Conservation (phyloP, 306 rosid genomes). For the Quercus engelmannii region DNA sequence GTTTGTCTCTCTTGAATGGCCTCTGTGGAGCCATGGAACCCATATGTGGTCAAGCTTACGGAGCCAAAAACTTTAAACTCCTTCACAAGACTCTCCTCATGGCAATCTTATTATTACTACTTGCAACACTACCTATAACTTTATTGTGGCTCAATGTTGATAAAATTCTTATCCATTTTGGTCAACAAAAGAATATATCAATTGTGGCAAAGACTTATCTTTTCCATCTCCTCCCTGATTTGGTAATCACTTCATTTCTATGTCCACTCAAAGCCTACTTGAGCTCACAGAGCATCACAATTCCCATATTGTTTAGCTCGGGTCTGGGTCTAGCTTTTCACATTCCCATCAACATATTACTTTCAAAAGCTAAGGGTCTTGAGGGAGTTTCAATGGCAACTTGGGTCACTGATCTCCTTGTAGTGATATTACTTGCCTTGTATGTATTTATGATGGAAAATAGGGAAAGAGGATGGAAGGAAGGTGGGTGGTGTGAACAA, state of each 20-base stretch:
- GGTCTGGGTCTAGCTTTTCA: constrained; percentile 63
- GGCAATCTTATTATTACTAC: constrained; percentile 48
- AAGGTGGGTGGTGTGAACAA: constrained; percentile 81
- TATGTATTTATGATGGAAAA: constrained; percentile 45
- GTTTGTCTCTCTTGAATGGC: constrained; percentile 81
- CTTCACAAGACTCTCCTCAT: constrained; percentile 85
- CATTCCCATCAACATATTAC: constrained; percentile 63
- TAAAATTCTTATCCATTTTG: constrained; percentile 58
- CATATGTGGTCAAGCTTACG: constrained; percentile 88
- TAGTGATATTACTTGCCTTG: constrained; percentile 47
- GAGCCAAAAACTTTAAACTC: constrained; percentile 68
- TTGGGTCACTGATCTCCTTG: constrained; percentile 75
- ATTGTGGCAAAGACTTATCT: constrained; percentile 46
- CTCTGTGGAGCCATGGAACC: constrained; percentile 86
- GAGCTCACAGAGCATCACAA: constrained; percentile 61
- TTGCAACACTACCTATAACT: constrained; percentile 57
- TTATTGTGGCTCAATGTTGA: constrained; percentile 86
- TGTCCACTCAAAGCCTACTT: constrained; percentile 81
- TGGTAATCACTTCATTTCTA: constrained; percentile 56
- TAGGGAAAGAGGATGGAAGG: constrained; percentile 42
- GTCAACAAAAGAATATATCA: constrained; percentile 68
- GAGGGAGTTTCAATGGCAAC: constrained; percentile 72
- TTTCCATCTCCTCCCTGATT: constrained; percentile 67
- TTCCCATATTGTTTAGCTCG: constrained; percentile 76
- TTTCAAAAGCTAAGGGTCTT: constrained; percentile 60